Evolutionary conservation across 1,284 basidiomycete species (phyloP).

Genomic region (Rhodofomes roseus): DNA sequence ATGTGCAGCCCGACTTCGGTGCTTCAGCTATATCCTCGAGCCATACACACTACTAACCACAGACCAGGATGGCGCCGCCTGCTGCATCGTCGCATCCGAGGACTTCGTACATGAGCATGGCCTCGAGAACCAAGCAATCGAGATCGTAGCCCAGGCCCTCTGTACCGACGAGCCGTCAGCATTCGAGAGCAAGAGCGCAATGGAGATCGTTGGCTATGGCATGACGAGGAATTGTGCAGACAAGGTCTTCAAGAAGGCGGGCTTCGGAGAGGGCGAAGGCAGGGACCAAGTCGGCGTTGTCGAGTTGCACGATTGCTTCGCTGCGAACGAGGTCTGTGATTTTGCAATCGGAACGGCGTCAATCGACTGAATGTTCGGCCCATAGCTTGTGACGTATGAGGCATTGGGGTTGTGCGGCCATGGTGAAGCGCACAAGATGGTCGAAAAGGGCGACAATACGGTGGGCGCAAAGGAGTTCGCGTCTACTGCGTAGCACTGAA

Average conservation of each 20-base stretch:
- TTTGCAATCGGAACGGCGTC: not conserved
- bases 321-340: constrained; percentile 62
- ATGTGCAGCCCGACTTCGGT: constrained; percentile 89
- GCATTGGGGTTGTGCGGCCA: constrained; percentile 71
- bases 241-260: constrained; percentile 70
- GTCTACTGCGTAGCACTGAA: not conserved
- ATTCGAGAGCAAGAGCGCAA: constrained; percentile 64
- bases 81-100: constrained; percentile 76
- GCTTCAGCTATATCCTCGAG: not conserved
- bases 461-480: constrained; percentile 30
- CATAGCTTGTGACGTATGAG: constrained; percentile 78
- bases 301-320: constrained; percentile 85
- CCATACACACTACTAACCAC: not conserved
- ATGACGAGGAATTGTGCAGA: constrained; percentile 76
- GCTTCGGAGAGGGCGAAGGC: constrained; percentile 58
- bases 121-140: constrained; percentile 85
- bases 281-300: constrained; percentile 80
- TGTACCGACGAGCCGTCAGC: constrained; percentile 62
- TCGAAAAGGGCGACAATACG: constrained; percentile 81
- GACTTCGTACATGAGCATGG: constrained; percentile 74
- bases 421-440: constrained; percentile 73
- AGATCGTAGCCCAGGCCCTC: constrained; percentile 65
- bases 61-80: constrained; percentile 67
- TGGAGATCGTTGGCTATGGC: constrained; percentile 71
- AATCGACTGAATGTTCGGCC: not conserved